Conservation (phyloP, 169 alveolate species). For the Plasmodium adleri region DNA sequence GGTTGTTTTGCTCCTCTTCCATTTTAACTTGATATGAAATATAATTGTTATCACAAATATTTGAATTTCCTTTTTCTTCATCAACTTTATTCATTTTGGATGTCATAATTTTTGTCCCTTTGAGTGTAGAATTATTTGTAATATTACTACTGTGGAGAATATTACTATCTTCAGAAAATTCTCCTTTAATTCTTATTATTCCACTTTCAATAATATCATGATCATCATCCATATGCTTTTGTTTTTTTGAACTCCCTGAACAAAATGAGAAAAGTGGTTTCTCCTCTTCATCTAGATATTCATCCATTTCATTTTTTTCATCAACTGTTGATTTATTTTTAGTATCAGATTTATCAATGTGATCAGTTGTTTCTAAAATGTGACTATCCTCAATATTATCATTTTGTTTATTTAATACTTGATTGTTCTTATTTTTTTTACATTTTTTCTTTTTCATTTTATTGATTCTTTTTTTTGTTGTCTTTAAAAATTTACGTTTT, state of each 20-base stretch:
- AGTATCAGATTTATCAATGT: background rate
- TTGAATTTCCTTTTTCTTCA: no score
- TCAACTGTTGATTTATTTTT: background rate
- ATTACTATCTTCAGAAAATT: background rate
- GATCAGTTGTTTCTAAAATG: background rate
- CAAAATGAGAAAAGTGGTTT: constrained; percentile 29
- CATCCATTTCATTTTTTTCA: background rate
- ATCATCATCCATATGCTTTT: constrained; percentile 2
- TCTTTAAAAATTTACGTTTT: constrained; percentile 4
- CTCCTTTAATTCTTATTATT: background rate
- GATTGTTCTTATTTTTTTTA: background rate
- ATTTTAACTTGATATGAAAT: no score
- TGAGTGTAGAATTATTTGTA: no score
- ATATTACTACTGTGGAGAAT: no score
- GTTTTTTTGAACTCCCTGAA: constrained; percentile 4
- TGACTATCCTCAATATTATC: background rate
- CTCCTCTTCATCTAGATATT: background rate
- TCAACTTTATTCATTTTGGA: no score
- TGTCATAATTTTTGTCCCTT: no score
- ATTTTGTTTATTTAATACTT: background rate
- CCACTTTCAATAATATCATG: background rate
- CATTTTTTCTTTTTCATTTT: background rate
- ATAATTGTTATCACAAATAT: no score
- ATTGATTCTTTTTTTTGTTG: constrained; percentile 7
- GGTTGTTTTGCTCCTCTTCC: no score